Percentiles rank a stretch among this genome's conserved stretches.
These are phyloP conservation scores for Tricladium varicosporioides DNA, from an alignment of 2,329 filamentous ascomycete species.

Conservation along the genomic window DNA sequence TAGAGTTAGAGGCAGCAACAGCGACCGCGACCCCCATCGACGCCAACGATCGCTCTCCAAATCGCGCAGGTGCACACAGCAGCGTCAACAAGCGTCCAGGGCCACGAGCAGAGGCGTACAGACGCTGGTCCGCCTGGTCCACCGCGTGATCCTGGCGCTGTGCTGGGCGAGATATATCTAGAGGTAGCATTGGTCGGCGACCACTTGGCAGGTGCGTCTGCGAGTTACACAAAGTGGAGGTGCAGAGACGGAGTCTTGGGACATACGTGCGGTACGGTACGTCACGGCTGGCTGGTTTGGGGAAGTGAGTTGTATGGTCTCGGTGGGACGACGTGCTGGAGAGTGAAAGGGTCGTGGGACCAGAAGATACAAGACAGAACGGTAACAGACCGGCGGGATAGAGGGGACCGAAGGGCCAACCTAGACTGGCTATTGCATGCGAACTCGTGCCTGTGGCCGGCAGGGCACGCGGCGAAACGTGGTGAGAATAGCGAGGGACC, in stretches of 20 bases:
- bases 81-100: background rate
- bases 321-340: conserved; percentile 1
- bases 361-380: conserved; percentile 6
- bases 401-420: conserved; percentile 6
- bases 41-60: conserved; percentile 12
- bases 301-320: conserved; percentile 4
- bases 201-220: background rate
- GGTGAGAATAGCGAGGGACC: conserved; percentile 23
- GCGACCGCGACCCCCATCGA: too few species aligned
- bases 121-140: background rate
- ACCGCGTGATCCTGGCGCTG: conserved; percentile 20
- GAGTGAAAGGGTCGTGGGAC: conserved; percentile 7
- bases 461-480: conserved; percentile 35
- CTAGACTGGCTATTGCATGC: conserved; percentile 22
- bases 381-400: conserved; percentile 9
- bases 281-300: conserved; percentile 10
- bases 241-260: conserved; percentile 16
- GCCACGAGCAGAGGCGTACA: conserved; percentile 9
- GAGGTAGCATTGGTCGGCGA: conserved; percentile 26
- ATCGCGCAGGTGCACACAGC: conserved; percentile 13
- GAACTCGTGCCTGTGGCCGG: conserved; percentile 32
- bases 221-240: conserved; percentile 2
- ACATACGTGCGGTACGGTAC: conserved; percentile 11
- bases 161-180: conserved; percentile 11
- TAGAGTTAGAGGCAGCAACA: too few species aligned